Evolutionary conservation across 179 eudicot genomes (phyloP), one percentile per base, ranked within the genome.

Genomic region (Pouteria campechiana): DNA sequence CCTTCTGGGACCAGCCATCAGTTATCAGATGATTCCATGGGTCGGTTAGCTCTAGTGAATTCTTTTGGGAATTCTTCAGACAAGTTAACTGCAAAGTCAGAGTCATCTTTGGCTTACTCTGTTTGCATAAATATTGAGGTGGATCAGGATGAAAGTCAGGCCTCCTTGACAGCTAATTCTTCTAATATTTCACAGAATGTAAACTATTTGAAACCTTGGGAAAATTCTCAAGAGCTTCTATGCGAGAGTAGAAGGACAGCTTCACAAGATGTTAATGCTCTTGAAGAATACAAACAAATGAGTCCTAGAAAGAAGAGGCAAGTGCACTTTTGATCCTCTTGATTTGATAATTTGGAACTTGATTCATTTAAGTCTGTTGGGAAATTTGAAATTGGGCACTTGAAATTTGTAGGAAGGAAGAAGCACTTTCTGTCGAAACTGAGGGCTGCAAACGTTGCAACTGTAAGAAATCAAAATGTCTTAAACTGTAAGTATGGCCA

Each of bases 401-500:
- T n/a, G n/a, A n/a, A n/a, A n/a, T n/a, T n/a, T n/a, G n/a, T n/a
- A n/a, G n/a, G n/a, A n/a, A n/a, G n/a, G n/a, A n/a, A n/a, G n/a
- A n/a, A n/a, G n/a, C n/a, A n/a, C n/a, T n/a, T n/a, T n/a, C n/a
- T n/a, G n/a, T n/a, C 37, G 76, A 75, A 8, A 73, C 58, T 55
- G 73, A 84, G 56, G 70, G 79, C 44, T 59, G 72, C 71, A 87
- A 75, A 69, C 70, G 74, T 16, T 88, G 97, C 74, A 83, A 75
- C 45, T 88, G 97, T 61, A 88, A 69, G 67, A 83, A 78, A 74
- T 72, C 76, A 19, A 69, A 72, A 56, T 88, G 97, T 60, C 72
- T 88, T 61, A 88, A 88, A 68, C 93, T 80, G 97, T 88, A 69
- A 57, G 97, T 63, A 6, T n/a, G n/a, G n/a, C n/a, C n/a, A n/a